Conservation (phyloP, 805 yeast species). For the Torulaspora franciscae region DNA sequence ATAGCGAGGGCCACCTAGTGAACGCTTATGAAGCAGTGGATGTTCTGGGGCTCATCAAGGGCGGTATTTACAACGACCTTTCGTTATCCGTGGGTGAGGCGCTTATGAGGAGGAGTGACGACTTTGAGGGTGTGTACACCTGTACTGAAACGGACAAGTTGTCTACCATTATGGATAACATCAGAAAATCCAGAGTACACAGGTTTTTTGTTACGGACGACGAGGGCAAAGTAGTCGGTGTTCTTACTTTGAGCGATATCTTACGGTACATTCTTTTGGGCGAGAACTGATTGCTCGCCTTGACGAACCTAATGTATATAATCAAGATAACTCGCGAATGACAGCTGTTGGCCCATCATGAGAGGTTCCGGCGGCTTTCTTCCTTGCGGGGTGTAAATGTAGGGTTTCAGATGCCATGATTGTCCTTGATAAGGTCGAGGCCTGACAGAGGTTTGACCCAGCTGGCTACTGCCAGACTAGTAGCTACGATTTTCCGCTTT, state of each 20-base stretch:
- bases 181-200: constrained; percentile 84
- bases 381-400: no score
- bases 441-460: no score
- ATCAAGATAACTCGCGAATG: neutral
- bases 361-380: no score
- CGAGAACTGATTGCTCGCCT: constrained; percentile 29
- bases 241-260: constrained; percentile 87
- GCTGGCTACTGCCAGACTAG: no score
- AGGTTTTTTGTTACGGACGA: constrained; percentile 88
- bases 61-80: constrained; percentile 88
- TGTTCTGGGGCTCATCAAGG: constrained; percentile 85
- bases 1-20: constrained; percentile 56
- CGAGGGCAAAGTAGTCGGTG: constrained; percentile 71
- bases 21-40: constrained; percentile 97
- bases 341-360: no score
- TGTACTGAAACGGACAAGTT: constrained; percentile 84
- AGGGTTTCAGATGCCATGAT: no score
- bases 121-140: constrained; percentile 96
- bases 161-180: constrained; percentile 87
- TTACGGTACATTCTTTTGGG: constrained; percentile 74
- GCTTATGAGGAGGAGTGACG: constrained; percentile 79
- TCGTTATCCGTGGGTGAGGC: constrained; percentile 95
- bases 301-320: neutral
- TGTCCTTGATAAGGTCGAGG: no score
- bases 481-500: no score